Conservation (phyloP, 2,329 filamentous ascomycete genomes). For the Trichoderma arundinaceum region DNA sequence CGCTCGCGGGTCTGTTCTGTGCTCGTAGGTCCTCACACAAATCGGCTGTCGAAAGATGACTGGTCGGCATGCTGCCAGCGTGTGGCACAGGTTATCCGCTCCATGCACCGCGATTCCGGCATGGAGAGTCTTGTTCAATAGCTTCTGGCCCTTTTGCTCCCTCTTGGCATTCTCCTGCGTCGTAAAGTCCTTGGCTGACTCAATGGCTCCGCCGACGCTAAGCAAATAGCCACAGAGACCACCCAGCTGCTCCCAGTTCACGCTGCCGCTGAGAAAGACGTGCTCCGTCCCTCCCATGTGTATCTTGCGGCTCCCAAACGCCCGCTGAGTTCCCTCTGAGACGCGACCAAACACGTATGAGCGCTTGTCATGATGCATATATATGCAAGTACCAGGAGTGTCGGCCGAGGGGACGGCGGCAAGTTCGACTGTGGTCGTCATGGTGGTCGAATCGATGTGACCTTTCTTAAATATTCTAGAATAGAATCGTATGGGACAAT, state of each 20-base stretch:
- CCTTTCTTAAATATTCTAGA: not conserved
- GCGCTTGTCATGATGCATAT: conserved; percentile 80
- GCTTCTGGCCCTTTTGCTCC: conserved; percentile 47
- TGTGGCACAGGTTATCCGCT: conserved; percentile 78
- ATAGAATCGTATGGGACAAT: conserved; percentile 33
- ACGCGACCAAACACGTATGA: conserved; percentile 86
- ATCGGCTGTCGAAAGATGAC: conserved; percentile 88
- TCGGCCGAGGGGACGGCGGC: conserved; percentile 85
- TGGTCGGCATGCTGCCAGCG: conserved; percentile 78
- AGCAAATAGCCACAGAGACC: conserved; percentile 86
- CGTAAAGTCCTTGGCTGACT: conserved; percentile 52
- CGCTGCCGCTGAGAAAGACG: conserved; percentile 80
- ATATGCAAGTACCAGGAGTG: conserved; percentile 77
- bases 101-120: conserved; percentile 72
- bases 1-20: conserved; percentile 53
- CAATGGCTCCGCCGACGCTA: conserved; percentile 74
- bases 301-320: conserved; percentile 70
- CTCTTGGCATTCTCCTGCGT: conserved; percentile 50
- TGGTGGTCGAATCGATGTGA: conserved; percentile 46
- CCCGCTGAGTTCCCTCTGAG: conserved; percentile 83
- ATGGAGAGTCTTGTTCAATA: conserved; percentile 36
- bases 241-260: conserved; percentile 77
- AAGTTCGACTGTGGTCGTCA: conserved; percentile 78
- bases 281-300: conserved; percentile 70
- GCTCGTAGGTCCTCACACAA: conserved; percentile 73